phyloP scores from a whole-genome alignment of 2,329 filamentous ascomycete species.

The Ophiostoma triangulosporum region DNA sequence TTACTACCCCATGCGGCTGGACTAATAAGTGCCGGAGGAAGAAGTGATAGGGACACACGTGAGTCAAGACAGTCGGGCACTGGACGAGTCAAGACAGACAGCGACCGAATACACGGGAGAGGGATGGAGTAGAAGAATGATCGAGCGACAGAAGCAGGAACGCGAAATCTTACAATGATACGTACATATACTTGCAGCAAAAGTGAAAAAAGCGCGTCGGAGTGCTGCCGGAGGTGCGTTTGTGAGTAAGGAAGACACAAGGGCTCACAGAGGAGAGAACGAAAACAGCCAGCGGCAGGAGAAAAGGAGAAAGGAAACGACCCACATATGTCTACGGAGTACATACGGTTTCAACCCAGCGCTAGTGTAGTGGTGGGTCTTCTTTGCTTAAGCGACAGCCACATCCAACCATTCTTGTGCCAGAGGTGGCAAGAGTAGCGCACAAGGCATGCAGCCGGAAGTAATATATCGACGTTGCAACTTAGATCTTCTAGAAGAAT shows the following conservation, averaged over 20 bases:
- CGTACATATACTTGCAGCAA: background rate
- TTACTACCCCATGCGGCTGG: background rate
- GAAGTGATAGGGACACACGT: background rate
- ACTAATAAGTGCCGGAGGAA: background rate
- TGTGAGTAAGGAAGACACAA: background rate
- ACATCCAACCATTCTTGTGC: background rate
- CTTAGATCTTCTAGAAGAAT: too few relatives aligned
- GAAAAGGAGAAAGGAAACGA: background rate
- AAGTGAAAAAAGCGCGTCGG: background rate
- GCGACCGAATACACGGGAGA: background rate
- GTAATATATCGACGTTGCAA: too few relatives aligned
- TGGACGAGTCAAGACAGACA: background rate
- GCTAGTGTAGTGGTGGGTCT: slow-evolving; percentile 6
- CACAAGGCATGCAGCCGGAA: background rate
- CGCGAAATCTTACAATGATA: too few relatives aligned
- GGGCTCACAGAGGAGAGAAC: background rate
- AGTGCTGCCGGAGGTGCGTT: background rate
- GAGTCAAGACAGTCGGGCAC: background rate
- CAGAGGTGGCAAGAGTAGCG: background rate
- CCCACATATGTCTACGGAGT: background rate
- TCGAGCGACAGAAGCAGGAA: too few relatives aligned
- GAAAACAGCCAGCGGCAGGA: background rate
- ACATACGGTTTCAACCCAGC: slow-evolving; percentile 8
- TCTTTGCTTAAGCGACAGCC: slow-evolving; percentile 6
- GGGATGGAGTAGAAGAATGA: background rate